Evolutionary conservation across 768 basidiomycete species (phyloP).

Genomic region (Lentinus brumalis): DNA sequence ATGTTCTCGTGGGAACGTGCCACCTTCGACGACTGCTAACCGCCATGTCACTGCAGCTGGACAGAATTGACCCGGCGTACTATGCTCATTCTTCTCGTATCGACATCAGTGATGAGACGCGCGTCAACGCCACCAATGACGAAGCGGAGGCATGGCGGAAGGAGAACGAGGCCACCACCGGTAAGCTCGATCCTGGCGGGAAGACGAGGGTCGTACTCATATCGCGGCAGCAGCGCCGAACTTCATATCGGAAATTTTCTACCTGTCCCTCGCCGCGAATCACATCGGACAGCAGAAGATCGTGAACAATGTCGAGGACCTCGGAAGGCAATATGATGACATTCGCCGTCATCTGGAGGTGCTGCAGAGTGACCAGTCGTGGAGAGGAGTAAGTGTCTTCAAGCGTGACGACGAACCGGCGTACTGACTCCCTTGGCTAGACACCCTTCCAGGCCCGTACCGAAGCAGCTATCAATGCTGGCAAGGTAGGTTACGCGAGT

Average conservation of each 20-base stretch:
- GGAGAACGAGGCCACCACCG: constrained; percentile 45
- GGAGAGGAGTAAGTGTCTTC: constrained; percentile 68
- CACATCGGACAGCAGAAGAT: constrained; percentile 89
- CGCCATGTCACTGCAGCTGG: constrained; percentile 56
- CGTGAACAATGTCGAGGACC: constrained; percentile 72
- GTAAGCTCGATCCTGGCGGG: constrained; percentile 32
- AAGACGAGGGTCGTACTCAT: not conserved
- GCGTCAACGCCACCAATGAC: constrained; percentile 89
- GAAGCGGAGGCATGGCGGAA: constrained; percentile 78
- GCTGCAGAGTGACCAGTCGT: constrained; percentile 74
- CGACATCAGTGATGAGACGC: constrained; percentile 84
- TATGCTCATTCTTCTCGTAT: constrained; percentile 74
- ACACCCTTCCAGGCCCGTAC: constrained; percentile 74
- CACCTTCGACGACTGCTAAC: not conserved
- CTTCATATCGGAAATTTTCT: constrained; percentile 96
- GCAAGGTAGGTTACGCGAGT: constrained; percentile 57
- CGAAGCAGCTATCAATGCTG: constrained; percentile 73
- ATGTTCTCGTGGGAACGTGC: not conserved
- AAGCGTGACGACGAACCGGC: not conserved
- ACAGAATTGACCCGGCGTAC: constrained; percentile 86
- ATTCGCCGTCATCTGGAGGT: constrained; percentile 75
- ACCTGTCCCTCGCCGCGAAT: constrained; percentile 80
- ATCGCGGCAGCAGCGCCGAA: constrained; percentile 63
- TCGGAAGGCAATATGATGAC: constrained; percentile 75
- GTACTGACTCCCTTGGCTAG: constrained; percentile 35